phyloP scores from a whole-genome alignment of 78 protist genomes.

The Paulinella micropora region DNA sequence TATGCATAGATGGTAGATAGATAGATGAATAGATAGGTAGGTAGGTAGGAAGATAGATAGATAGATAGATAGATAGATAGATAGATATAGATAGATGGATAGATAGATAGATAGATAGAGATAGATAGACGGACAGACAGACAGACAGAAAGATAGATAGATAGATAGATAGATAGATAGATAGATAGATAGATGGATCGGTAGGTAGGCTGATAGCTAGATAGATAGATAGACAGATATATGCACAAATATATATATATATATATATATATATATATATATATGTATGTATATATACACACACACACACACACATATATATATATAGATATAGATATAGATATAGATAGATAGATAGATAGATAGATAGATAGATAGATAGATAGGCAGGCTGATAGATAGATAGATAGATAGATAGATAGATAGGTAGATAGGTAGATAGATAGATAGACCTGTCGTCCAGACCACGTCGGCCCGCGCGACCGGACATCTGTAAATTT shows the following conservation, averaged over 20 bases:
- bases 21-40: not conserved
- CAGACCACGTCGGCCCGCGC: constrained; percentile 75
- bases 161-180: not conserved
- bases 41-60: not conserved
- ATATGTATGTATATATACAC: not conserved
- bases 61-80: not conserved
- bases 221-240: not conserved
- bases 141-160: not conserved
- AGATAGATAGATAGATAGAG: not conserved
- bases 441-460: constrained; percentile 67
- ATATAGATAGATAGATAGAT: not conserved
- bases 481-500: constrained; percentile 41
- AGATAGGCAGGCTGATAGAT: constrained; percentile 36
- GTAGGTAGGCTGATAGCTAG: not conserved
- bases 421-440: not conserved
- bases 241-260: not conserved
- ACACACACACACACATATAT: too few species aligned
- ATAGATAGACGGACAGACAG: not conserved
- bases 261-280: not conserved
- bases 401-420: not conserved
- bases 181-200: not conserved
- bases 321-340: not conserved
- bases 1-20: not conserved
- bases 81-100: not conserved
- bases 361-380: not conserved